phyloP scores from a whole-genome alignment of 2,329 filamentous ascomycete genomes.

The Talaromyces sp. region DNA sequence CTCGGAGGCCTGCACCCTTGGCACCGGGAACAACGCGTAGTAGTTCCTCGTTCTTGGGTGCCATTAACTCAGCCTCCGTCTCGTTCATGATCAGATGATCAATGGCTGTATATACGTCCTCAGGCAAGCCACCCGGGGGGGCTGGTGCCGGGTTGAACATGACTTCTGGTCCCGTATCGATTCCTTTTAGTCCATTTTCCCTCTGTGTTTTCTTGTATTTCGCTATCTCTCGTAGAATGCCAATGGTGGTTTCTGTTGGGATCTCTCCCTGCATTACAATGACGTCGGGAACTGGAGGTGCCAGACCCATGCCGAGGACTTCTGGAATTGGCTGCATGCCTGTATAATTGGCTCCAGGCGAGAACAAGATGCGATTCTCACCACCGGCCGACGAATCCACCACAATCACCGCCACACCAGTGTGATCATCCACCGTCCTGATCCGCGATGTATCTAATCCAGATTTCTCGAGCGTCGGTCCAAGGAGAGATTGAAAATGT shows the following conservation, averaged over 20 bases:
- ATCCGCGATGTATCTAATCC: conserved; percentile 63
- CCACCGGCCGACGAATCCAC: conserved; percentile 68
- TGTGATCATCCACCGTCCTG: conserved; percentile 51
- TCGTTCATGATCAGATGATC: conserved; percentile 87
- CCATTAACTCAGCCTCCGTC: conserved; percentile 77
- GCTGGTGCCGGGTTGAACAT: conserved; percentile 89
- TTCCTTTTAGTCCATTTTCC: conserved; percentile 34
- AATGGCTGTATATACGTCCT: conserved; percentile 64
- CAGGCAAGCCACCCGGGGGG: conserved; percentile 68
- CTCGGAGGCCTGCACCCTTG: conserved; percentile 47
- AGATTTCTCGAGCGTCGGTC: conserved; percentile 57
- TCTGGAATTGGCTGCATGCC: conserved; percentile 43
- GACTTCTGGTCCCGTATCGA: conserved; percentile 55
- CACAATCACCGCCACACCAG: conserved; percentile 72
- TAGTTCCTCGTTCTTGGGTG: conserved; percentile 47
- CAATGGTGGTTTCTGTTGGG: conserved; percentile 63
- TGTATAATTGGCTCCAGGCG: conserved; percentile 66
- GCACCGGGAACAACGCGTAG: conserved; percentile 32
- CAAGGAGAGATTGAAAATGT: conserved; percentile 62
- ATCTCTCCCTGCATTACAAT: conserved; percentile 79
- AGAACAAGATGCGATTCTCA: conserved; percentile 74
- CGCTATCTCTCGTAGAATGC: conserved; percentile 50
- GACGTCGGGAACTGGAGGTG: conserved; percentile 55
- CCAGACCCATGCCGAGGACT: conserved; percentile 40
- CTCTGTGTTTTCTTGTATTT: conserved; percentile 47